Percentiles rank a stretch among this genome's conserved stretches.
Evolutionary conservation across 2,329 filamentous ascomycete genomes (phyloP).

Genomic region (Epichloe sylvatica): DNA sequence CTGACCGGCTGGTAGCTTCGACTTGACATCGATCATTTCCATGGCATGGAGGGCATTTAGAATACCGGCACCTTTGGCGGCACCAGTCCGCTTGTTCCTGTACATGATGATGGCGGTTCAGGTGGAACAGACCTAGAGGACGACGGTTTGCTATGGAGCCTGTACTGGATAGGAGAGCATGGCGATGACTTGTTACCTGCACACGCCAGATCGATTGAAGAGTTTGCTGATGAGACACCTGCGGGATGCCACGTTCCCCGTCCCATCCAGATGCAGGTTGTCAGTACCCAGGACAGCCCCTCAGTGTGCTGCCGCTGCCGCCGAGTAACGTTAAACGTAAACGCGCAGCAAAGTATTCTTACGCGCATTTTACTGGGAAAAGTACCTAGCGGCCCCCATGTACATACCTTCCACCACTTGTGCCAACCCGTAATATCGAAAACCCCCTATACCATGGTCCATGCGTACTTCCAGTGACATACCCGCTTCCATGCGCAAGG

Average conservation of each 20-base stretch:
- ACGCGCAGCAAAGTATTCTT: too few relatives aligned
- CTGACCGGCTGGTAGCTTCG: conserved; percentile 67
- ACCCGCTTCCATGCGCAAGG: not conserved
- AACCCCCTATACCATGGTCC: not conserved
- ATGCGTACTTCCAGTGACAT: not conserved
- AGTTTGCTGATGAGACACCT: not conserved
- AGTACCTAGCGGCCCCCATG: too few relatives aligned
- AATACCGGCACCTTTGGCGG: conserved; percentile 37
- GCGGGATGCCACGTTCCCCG: not conserved
- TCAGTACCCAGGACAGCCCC: too few relatives aligned
- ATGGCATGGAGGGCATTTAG: conserved; percentile 67
- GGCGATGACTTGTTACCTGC: not conserved
- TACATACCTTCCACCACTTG: too few relatives aligned
- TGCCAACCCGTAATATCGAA: too few relatives aligned
- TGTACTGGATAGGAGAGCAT: conserved; percentile 1
- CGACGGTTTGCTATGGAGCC: conserved; percentile 1
- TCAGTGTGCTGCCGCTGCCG: too few relatives aligned
- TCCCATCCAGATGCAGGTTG: too few relatives aligned
- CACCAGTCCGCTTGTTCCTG: conserved; percentile 26
- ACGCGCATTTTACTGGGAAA: too few relatives aligned
- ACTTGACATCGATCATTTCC: conserved; percentile 64
- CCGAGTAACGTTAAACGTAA: too few relatives aligned
- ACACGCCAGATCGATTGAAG: not conserved
- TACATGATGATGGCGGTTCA: conserved; percentile 27
- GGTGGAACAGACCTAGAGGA: not conserved